These are phyloP conservation scores for Lodderomyces margitis DNA, from an alignment of 1,139 yeast genomes.

Conservation along the genomic window DNA sequence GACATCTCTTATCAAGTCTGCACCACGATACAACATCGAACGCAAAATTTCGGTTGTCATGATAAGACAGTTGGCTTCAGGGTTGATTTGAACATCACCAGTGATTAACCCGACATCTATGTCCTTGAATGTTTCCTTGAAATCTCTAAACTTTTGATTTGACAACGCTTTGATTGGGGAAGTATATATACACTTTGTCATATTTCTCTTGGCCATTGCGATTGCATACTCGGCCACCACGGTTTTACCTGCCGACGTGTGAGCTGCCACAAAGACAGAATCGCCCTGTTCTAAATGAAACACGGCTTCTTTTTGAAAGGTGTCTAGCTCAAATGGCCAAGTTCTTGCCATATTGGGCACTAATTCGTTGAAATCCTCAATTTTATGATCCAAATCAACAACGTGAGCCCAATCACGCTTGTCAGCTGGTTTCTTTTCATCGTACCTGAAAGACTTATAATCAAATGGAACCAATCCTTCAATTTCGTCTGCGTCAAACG, in stretches of 20 bases:
- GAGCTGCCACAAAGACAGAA: constrained; percentile 98
- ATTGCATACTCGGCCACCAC: constrained; percentile 94
- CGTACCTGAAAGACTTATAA: constrained; percentile 27
- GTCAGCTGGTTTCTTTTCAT: constrained; percentile 24
- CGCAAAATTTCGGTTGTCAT: constrained; percentile 98
- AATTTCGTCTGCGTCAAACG: constrained; percentile 48
- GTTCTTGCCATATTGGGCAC: constrained; percentile 91
- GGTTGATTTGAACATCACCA: constrained; percentile 97
- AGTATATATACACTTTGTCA: constrained; percentile 90
- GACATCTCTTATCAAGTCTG: constrained; percentile 93
- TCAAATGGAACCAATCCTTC: constrained; percentile 79
- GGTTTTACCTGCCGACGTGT: constrained; percentile 91
- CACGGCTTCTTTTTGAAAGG: constrained; percentile 95
- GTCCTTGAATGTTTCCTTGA: constrained; percentile 73
- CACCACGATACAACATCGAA: constrained; percentile 94
- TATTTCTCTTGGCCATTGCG: constrained; percentile 85
- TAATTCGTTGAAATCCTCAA: constrained; percentile 80
- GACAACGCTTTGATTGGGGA: constrained; percentile 92
- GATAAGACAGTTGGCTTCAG: constrained; percentile 93
- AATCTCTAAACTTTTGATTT: constrained; percentile 92
- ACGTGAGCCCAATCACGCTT: constrained; percentile 91
- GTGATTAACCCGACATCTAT: constrained; percentile 92
- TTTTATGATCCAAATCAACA: constrained; percentile 79
- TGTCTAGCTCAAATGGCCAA: constrained; percentile 93
- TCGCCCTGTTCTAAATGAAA: constrained; percentile 96